Evolutionary conservation across 139 green algal genomes (phyloP).

Genomic region (Desmodesmus armatus): DNA sequence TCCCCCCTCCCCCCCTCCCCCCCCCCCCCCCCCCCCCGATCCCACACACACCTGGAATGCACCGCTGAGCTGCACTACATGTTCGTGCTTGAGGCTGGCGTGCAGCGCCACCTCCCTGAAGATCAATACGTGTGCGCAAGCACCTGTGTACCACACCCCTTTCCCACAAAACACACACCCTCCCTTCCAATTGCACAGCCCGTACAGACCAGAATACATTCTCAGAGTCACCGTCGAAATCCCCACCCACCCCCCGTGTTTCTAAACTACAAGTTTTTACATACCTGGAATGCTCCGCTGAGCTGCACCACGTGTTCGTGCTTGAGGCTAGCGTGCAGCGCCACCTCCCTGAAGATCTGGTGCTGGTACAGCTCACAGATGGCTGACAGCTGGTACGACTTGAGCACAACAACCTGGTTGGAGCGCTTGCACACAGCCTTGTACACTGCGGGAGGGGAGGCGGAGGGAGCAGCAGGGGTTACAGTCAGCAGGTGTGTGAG

Average conservation of each 20-base stretch:
- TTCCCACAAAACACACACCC: too few species aligned
- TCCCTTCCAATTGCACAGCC: too few species aligned
- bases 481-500: background rate
- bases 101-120: conserved; percentile 54
- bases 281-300: conserved; percentile 48
- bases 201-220: too few species aligned
- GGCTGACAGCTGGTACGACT: conserved; percentile 60
- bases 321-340: conserved; percentile 29
- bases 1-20: too few species aligned
- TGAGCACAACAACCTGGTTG: conserved; percentile 63
- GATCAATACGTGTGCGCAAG: too few species aligned
- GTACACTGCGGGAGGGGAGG: conserved; percentile 49
- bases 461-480: background rate
- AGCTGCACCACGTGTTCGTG: conserved; percentile 48
- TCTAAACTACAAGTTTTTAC: background rate
- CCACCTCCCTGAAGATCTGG: conserved; percentile 65
- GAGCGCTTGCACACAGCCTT: conserved; percentile 61
- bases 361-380: conserved; percentile 72
- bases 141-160: too few species aligned
- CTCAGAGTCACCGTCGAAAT: too few species aligned
- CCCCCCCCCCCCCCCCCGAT: too few species aligned
- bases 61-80: conserved; percentile 41
- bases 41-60: conserved; percentile 56
- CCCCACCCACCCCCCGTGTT: too few species aligned
- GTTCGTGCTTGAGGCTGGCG: conserved; percentile 25